A percentile compares a stretch with the other conserved stretches of the same genome.
Evolutionary conservation across 2,329 filamentous ascomycete genomes (phyloP).

Genomic region (Fusarium sp.): DNA sequence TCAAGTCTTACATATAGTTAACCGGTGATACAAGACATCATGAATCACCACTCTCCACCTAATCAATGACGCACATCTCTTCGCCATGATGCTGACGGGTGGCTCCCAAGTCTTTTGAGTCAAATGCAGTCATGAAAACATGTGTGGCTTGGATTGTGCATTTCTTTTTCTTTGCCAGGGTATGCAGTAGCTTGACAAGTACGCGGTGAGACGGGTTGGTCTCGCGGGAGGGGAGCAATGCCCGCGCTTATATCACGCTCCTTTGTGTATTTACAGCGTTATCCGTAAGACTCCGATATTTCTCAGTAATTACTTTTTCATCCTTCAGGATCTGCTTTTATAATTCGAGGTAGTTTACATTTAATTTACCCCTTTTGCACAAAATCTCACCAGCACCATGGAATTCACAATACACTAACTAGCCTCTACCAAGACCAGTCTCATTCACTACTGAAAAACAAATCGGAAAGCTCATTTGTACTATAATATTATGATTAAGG

Average conservation of each 20-base stretch:
- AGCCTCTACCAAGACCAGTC: too few relatives aligned
- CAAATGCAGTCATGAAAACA: background rate
- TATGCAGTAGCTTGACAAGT: background rate
- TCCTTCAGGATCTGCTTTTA: too few relatives aligned
- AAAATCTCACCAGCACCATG: too few relatives aligned
- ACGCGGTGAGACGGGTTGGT: background rate
- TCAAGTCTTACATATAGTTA: constrained; percentile 14
- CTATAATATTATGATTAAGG: constrained; percentile 25
- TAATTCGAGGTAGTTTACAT: too few relatives aligned
- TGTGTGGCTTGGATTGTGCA: background rate
- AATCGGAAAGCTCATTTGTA: background rate
- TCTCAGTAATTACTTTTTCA: too few relatives aligned
- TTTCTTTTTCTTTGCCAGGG: too few relatives aligned
- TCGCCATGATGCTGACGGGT: background rate
- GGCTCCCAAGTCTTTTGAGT: background rate
- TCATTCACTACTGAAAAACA: too few relatives aligned
- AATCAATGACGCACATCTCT: constrained; percentile 22
- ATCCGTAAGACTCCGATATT: too few relatives aligned
- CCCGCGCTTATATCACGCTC: too few relatives aligned
- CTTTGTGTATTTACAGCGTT: too few relatives aligned
- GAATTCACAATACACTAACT: too few relatives aligned
- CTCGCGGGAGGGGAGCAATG: background rate
- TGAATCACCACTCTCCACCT: constrained; percentile 23
- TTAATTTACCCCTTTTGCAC: too few relatives aligned
- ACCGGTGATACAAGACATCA: background rate